phyloP scores from a whole-genome alignment of 441 rosid genomes.

The Populus tomentosa region DNA sequence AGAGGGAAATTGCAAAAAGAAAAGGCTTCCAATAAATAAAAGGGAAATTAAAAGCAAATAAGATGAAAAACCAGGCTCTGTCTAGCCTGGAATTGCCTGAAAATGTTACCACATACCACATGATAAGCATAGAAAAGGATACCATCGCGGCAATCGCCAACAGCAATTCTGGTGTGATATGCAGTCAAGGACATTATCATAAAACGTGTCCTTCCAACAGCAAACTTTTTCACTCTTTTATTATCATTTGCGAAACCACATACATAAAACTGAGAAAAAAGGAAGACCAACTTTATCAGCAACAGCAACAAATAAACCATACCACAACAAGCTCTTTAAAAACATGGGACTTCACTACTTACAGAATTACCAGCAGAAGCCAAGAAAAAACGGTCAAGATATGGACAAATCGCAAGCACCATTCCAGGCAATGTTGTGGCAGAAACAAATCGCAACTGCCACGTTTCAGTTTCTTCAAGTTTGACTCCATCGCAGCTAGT shows the following conservation, averaged over 20 bases:
- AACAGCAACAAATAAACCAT: slow-evolving; percentile 11
- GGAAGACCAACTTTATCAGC: slow-evolving; percentile 18
- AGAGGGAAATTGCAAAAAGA: background rate
- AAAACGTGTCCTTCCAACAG: slow-evolving; percentile 85
- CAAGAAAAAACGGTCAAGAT: slow-evolving; percentile 84
- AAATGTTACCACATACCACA: slow-evolving; percentile 54
- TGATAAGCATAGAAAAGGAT: slow-evolving; percentile 83
- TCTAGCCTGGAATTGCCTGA: slow-evolving; percentile 11
- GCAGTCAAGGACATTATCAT: slow-evolving; percentile 76
- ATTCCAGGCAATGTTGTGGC: slow-evolving; percentile 66
- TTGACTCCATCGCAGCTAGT: slow-evolving; percentile 75
- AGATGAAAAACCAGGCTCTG: background rate
- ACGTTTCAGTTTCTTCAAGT: slow-evolving; percentile 77
- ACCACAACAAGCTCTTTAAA: slow-evolving; percentile 15
- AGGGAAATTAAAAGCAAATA: background rate
- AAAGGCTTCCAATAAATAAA: background rate
- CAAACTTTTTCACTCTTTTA: slow-evolving; percentile 69
- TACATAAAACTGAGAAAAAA: slow-evolving; percentile 69
- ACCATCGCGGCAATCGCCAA: slow-evolving; percentile 99
- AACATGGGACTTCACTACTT: slow-evolving; percentile 38
- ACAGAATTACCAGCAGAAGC: slow-evolving; percentile 97
- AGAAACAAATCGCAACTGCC: slow-evolving; percentile 71
- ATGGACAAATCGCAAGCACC: slow-evolving; percentile 93
- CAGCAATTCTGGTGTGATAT: slow-evolving; percentile 78
- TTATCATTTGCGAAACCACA: slow-evolving; percentile 76